A percentile compares a stretch with the other conserved stretches of the same genome.
These are phyloP conservation scores for Cercospora janseana DNA, from an alignment of 2,329 filamentous ascomycete species.

Conservation along the genomic window DNA sequence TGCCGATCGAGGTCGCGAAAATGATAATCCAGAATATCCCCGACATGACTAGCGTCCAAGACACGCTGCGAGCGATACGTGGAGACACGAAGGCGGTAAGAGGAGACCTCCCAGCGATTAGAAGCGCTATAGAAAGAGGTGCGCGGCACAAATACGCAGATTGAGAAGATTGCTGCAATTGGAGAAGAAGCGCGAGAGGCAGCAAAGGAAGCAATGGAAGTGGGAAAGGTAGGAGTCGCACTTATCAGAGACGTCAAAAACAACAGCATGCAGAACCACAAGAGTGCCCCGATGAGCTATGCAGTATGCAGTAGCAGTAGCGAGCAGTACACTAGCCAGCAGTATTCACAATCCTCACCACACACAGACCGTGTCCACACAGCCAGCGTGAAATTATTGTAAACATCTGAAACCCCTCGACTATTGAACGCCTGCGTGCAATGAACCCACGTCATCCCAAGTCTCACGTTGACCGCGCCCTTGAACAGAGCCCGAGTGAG, in stretches of 20 bases:
- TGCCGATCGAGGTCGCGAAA: neutral
- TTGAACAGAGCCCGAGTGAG: constrained; percentile 12
- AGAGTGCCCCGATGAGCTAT: no score
- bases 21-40: neutral
- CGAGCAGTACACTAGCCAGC: no score
- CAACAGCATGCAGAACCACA: no score
- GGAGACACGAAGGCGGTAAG: neutral
- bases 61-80: neutral
- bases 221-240: neutral
- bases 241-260: neutral
- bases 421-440: no score
- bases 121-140: neutral
- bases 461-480: constrained; percentile 6
- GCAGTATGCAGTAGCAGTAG: no score
- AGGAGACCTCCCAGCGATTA: neutral
- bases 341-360: no score
- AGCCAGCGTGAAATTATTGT: no score
- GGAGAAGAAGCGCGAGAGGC: no score
- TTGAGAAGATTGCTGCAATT: neutral
- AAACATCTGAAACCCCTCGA: no score
- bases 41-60: neutral
- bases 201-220: neutral
- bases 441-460: constrained; percentile 7
- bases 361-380: no score
- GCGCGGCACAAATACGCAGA: neutral